A percentile compares a stretch with the other conserved stretches of the same genome.
Evolutionary conservation across 2,329 filamentous ascomycete genomes (phyloP).

Genomic region (Arachnomyces sp.): DNA sequence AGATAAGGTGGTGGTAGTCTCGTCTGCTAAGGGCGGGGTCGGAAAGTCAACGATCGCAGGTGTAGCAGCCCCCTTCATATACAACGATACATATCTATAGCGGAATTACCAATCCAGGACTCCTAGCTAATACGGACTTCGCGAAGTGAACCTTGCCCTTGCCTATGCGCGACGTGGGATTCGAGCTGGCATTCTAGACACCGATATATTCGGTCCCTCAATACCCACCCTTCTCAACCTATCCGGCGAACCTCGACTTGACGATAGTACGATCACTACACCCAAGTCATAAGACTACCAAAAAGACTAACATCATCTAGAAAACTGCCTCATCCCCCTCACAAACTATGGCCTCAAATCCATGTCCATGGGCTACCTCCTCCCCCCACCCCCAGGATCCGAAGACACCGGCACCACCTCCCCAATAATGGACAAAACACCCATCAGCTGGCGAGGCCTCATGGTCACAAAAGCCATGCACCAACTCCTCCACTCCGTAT

Average conservation of each 20-base stretch:
- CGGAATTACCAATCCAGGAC: not conserved
- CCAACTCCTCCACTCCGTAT: slow-evolving; percentile 88
- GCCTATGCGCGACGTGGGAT: slow-evolving; percentile 76
- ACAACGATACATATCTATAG: not conserved
- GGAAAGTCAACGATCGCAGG: slow-evolving; percentile 91
- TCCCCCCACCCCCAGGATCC: slow-evolving; percentile 48
- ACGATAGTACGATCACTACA: slow-evolving; percentile 50
- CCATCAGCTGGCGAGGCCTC: slow-evolving; percentile 87
- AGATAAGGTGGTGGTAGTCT: slow-evolving; percentile 88
- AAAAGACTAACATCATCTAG: slow-evolving; percentile 14
- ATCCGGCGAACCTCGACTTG: slow-evolving; percentile 67
- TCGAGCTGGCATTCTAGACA: slow-evolving; percentile 80
- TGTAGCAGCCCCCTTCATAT: slow-evolving; percentile 27
- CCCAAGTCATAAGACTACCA: not conserved
- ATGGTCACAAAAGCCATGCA: slow-evolving; percentile 98
- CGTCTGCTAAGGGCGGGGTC: slow-evolving; percentile 95
- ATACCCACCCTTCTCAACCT: slow-evolving; percentile 85
- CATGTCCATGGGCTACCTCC: slow-evolving; percentile 97
- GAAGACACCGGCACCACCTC: slow-evolving; percentile 30
- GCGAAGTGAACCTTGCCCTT: slow-evolving; percentile 65
- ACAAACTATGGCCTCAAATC: slow-evolving; percentile 94
- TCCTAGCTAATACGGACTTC: slow-evolving; percentile 1
- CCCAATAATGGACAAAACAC: slow-evolving; percentile 46
- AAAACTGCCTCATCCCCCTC: slow-evolving; percentile 63
- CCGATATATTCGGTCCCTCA: slow-evolving; percentile 93